Percentiles rank a stretch among this genome's conserved stretches.
Evolutionary conservation across 768 basidiomycete genomes (phyloP).

Genomic region (Tricholoma matsutake): DNA sequence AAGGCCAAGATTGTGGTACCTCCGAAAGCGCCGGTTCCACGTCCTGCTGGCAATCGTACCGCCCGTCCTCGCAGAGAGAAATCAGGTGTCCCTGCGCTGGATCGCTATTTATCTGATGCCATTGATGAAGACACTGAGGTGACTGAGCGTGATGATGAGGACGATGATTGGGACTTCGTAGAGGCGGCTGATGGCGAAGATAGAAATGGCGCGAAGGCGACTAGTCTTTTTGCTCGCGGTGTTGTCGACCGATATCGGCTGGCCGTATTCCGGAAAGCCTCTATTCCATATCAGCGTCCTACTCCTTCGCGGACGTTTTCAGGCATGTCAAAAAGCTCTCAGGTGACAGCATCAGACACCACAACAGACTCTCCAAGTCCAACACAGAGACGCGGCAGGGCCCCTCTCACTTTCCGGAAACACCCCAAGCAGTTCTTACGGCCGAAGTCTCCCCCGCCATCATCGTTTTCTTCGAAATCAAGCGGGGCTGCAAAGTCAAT

Average conservation of each 20-base stretch:
- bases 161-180: constrained; percentile 91
- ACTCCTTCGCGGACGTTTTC: constrained; percentile 49
- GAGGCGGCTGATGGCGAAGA: constrained; percentile 81
- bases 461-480: constrained; percentile 40
- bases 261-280: constrained; percentile 82
- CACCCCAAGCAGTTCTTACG: constrained; percentile 70
- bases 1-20: constrained; percentile 25
- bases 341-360: constrained; percentile 35
- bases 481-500: constrained; percentile 34
- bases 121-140: constrained; percentile 45
- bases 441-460: constrained; percentile 61
- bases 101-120: constrained; percentile 62
- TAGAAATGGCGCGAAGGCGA: constrained; percentile 73
- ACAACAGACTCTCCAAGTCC: constrained; percentile 44
- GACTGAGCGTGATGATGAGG: constrained; percentile 52
- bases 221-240: constrained; percentile 85
- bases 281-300: constrained; percentile 52
- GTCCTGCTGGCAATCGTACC: constrained; percentile 22
- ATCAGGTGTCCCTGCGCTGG: constrained; percentile 79
- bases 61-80: constrained; percentile 64
- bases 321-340: constrained; percentile 55
- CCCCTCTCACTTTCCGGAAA: constrained; percentile 64
- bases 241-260: constrained; percentile 86
- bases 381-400: constrained; percentile 63
- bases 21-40: constrained; percentile 17